A percentile compares a stretch with the other conserved stretches of the same genome.
Evolutionary conservation across 164 flowering plant species (phyloP).

Genomic region (Brasenia schreberi): DNA sequence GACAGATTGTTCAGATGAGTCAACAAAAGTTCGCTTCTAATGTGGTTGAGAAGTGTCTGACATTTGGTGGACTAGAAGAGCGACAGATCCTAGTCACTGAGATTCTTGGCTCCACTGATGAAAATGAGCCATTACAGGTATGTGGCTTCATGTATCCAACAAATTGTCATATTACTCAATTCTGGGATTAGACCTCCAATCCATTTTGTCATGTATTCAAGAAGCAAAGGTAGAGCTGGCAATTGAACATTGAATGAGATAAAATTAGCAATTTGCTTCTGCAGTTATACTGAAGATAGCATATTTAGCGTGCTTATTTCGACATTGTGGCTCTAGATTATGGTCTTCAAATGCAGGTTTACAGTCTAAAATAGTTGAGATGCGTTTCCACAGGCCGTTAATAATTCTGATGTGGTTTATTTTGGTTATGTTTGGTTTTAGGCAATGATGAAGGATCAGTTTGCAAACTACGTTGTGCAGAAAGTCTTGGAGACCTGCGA

Average conservation of each 20-base stretch:
- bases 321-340: no score
- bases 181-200: no score
- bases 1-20: slow-evolving; percentile 90
- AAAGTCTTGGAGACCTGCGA: slow-evolving; percentile 93
- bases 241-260: no score
- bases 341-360: no score
- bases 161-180: no score
- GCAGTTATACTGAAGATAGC: no score
- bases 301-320: no score
- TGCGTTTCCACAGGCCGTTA: no score
- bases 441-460: slow-evolving; percentile 97
- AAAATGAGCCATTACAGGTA: slow-evolving; percentile 96
- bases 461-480: slow-evolving; percentile 92
- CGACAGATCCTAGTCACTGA: slow-evolving; percentile 79
- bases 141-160: slow-evolving; percentile 5
- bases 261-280: no score
- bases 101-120: slow-evolving; percentile 97
- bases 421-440: slow-evolving; percentile 13
- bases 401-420: not conserved
- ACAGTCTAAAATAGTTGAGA: no score
- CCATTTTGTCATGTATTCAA: no score
- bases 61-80: slow-evolving; percentile 66
- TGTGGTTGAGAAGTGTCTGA: slow-evolving; percentile 92
- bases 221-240: no score
- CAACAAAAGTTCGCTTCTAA: slow-evolving; percentile 98